Base-by-base conservation (phyloP, 306 rosid species). In the Cicer chorassanicum region DNA sequence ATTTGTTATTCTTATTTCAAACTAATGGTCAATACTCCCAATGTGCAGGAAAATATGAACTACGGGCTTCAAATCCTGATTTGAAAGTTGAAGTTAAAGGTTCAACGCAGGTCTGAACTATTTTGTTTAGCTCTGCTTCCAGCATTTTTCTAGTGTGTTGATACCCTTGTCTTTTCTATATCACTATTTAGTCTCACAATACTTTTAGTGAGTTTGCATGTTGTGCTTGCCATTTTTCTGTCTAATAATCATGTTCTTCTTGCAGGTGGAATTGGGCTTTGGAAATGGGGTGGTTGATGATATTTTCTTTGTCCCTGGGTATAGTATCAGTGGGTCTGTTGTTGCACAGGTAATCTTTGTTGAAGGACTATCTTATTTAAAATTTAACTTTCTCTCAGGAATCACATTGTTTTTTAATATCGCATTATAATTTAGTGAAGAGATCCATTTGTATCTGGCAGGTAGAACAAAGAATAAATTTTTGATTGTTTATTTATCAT, bases 191-290 rank as follows among this genome's bases (percentile, higher is more conserved):
- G 18, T 46, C 56, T 61, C 81, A 36, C 24, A 38, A 56, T 42
- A 56, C 77, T 34, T 66, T 59, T 79, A 51, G 61, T 49, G 60
- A 48, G 60, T 68, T 56, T 77, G 59, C 60, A 59, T 57, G 34
- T 77, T 46, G 67, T 65, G 38, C 36, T 61, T 78, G 77, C 64
- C 57, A 19, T 70, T 68, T 68, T 79, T 77, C 36, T 60, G 66
- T 34, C 56, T 44, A 60, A 42, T 44, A 60, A 38, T 49, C 16
- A 64, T 70, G 54, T 70, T 57, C 70, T 78, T 81, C 51, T 83
- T 83, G 84, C 97, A 95, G 99, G 91, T 95, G 78, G 89, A 90
- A 57, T 69, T 95, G 82, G 92, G 97, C 53, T 92, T 95, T 79
- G 98, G 97, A 78, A 95, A 95, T 66, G 81, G 80, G 24, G 39